These are phyloP conservation scores for Thuja plicata DNA, from an alignment of 83 land plant species.

Conservation along the genomic window DNA sequence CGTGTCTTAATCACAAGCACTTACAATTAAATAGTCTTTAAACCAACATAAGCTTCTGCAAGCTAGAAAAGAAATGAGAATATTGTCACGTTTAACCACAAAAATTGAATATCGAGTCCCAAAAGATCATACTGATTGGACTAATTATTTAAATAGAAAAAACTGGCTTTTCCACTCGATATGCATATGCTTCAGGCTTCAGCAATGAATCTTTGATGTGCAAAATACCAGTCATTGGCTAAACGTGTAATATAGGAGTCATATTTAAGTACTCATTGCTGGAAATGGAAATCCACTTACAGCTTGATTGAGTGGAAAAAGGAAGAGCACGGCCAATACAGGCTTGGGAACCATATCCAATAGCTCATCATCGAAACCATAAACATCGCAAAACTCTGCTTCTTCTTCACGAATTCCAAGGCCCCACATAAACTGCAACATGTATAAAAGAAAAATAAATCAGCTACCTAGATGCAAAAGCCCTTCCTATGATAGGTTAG, in stretches of 20 bases:
- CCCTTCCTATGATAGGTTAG: background rate
- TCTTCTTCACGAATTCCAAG: constrained; percentile 79
- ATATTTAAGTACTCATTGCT: background rate
- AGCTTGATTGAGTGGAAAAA: constrained; percentile 73
- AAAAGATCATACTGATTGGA: background rate
- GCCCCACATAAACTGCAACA: constrained; percentile 78
- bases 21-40: background rate
- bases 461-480: background rate
- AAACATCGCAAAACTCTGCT: constrained; percentile 87
- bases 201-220: background rate
- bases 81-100: background rate
- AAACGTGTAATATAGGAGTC: background rate
- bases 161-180: background rate
- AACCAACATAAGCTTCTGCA: background rate
- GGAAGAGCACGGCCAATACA: constrained; percentile 91
- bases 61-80: constrained; percentile 2
- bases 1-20: background rate
- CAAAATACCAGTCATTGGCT: constrained; percentile 5
- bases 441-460: constrained; percentile 12
- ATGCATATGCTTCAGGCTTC: background rate
- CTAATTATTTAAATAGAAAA: background rate
- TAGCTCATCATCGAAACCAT: constrained; percentile 94
- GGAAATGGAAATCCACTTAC: constrained; percentile 27
- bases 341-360: constrained; percentile 96
- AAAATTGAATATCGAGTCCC: background rate